Evolutionary conservation across 2,329 filamentous ascomycete genomes (phyloP).

Genomic region (Diaporthe sp.): DNA sequence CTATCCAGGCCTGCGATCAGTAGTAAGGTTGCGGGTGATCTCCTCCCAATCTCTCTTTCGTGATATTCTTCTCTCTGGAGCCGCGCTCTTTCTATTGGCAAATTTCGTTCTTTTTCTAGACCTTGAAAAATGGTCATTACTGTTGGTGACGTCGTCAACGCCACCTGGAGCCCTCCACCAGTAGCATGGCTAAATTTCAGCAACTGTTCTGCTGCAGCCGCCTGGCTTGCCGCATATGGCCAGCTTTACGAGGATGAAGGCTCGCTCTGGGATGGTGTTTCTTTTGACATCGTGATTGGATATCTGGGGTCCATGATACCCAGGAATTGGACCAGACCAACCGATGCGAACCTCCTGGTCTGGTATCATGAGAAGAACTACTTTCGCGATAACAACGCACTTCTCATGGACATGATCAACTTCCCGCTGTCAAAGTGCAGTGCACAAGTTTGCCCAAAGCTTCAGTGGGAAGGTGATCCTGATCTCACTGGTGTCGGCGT

Average conservation of each 20-base stretch:
- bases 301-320: constrained; percentile 25
- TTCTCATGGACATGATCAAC: constrained; percentile 14
- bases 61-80: constrained; percentile 2
- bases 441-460: constrained; percentile 31
- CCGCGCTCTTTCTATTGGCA: not conserved
- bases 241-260: constrained; percentile 15
- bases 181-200: constrained; percentile 18
- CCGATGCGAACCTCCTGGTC: constrained; percentile 6
- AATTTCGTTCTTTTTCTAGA: not conserved
- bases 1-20: constrained; percentile 1
- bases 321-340: constrained; percentile 23
- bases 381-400: not conserved
- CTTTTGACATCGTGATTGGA: constrained; percentile 14
- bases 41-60: constrained; percentile 10
- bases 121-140: constrained; percentile 6
- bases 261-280: constrained; percentile 14
- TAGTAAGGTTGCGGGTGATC: constrained; percentile 17
- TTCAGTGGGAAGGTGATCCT: constrained; percentile 32
- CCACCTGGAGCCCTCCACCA: constrained; percentile 15
- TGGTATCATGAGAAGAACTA: constrained; percentile 26
- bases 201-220: constrained; percentile 12
- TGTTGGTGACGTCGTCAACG: constrained; percentile 23
- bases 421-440: constrained; percentile 17
- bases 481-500: constrained; percentile 34
- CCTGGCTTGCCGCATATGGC: constrained; percentile 11